phyloP scores from a whole-genome alignment of 2,329 filamentous ascomycete species.

The Rhynchosporium graminicola region DNA sequence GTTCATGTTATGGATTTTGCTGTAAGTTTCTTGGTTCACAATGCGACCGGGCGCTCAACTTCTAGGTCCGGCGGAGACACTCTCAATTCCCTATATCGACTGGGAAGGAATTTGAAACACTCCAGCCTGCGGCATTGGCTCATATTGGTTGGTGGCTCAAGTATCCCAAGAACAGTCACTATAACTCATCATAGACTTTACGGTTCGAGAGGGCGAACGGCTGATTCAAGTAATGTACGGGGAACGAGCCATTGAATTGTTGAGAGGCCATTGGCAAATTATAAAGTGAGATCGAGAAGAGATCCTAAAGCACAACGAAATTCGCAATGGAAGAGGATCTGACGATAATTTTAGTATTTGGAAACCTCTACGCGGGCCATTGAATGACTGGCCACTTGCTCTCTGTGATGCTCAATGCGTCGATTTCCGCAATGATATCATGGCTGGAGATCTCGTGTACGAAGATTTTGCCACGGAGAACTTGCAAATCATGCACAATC shows the following conservation, averaged over 20 bases:
- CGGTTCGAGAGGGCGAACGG: neutral
- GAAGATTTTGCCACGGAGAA: constrained; percentile 19
- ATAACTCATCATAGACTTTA: neutral
- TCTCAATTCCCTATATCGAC: neutral
- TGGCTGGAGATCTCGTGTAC: constrained; percentile 24
- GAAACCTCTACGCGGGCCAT: constrained; percentile 23
- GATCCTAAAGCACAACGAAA: too few relatives aligned
- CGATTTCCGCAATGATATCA: constrained; percentile 18
- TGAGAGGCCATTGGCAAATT: neutral
- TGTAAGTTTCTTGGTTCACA: neutral
- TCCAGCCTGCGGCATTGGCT: neutral
- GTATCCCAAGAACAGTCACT: too few relatives aligned
- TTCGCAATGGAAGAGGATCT: too few relatives aligned
- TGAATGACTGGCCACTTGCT: constrained; percentile 26
- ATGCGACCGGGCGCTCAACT: neutral
- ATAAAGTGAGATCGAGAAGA: neutral
- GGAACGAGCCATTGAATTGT: neutral
- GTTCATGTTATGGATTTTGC: neutral
- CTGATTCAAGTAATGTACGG: neutral
- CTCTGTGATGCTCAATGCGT: constrained; percentile 23
- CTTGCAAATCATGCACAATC: constrained; percentile 16
- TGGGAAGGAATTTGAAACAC: neutral
- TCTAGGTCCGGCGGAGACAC: neutral
- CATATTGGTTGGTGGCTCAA: neutral
- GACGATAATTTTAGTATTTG: constrained; percentile 19